Evolutionary conservation across 495 filamentous ascomycete species (phyloP).

Genomic region (Clavariopsis aquatica): DNA sequence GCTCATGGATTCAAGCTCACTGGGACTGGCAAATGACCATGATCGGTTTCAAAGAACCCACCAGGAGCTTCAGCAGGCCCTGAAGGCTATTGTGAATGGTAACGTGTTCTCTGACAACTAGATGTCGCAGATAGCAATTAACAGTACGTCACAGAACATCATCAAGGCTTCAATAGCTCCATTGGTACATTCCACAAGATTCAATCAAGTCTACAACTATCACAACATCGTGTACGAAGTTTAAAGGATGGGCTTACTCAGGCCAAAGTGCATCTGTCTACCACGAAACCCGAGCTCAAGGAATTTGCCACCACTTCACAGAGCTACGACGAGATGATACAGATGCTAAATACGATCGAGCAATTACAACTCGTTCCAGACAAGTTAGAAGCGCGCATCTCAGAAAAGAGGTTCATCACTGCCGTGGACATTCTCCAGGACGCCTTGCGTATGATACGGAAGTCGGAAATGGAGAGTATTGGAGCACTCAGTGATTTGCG

Average conservation of each 20-base stretch:
- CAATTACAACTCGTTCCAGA: constrained; percentile 89
- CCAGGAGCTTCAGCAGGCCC: constrained; percentile 78
- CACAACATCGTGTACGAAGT: constrained; percentile 78
- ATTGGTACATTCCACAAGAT: constrained; percentile 99
- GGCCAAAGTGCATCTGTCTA: constrained; percentile 77
- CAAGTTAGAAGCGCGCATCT: constrained; percentile 87
- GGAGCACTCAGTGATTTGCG: constrained; percentile 84
- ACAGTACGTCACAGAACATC: constrained; percentile 69
- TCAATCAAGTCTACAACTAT: constrained; percentile 85
- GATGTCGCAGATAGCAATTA: not conserved
- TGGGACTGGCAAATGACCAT: constrained; percentile 86
- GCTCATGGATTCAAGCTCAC: constrained; percentile 88
- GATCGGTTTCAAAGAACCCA: constrained; percentile 79
- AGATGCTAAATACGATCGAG: constrained; percentile 79
- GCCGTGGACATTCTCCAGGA: constrained; percentile 91
- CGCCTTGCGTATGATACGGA: constrained; percentile 75
- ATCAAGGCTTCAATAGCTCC: constrained; percentile 98
- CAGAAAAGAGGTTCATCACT: constrained; percentile 90
- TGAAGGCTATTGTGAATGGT: constrained; percentile 89
- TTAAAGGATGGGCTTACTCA: constrained; percentile 80
- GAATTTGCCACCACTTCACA: constrained; percentile 81
- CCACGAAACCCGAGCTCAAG: constrained; percentile 89
- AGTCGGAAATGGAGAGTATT: constrained; percentile 87
- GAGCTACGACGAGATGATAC: constrained; percentile 87
- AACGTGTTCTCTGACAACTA: not conserved